phyloP scores from a whole-genome alignment of 139 green algal genomes.

The Tetraselmis striata region DNA sequence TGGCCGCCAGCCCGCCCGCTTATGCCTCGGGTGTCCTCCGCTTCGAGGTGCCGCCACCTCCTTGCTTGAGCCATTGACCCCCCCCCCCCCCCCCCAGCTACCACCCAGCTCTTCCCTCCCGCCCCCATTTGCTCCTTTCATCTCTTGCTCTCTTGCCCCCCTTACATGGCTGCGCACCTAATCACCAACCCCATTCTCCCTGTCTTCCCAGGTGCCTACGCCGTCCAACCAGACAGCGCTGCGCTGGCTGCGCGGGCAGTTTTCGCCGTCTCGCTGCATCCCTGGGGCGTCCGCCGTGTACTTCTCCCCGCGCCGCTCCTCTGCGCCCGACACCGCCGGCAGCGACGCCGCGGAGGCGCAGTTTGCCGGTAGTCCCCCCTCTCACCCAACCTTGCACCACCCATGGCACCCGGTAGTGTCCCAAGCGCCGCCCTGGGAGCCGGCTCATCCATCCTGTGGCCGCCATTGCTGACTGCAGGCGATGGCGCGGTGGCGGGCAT shows the following conservation, averaged over 20 bases:
- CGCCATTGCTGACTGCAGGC: no score
- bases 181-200: no score
- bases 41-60: background rate
- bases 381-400: no score
- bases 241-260: background rate
- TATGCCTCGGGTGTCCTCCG: background rate
- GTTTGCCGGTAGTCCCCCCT: background rate
- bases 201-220: background rate
- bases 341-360: slow-evolving; percentile 37
- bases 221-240: background rate
- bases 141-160: no score
- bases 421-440: no score
- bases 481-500: slow-evolving; percentile 36
- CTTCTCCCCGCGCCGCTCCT: slow-evolving; percentile 65
- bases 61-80: no score
- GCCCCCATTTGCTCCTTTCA: no score
- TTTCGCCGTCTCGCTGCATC: background rate
- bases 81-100: no score
- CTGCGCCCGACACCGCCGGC: slow-evolving; percentile 53
- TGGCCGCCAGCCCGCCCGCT: background rate
- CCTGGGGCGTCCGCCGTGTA: slow-evolving; percentile 35
- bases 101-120: no score
- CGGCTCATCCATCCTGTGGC: no score
- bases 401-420: no score
- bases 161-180: no score